Evolutionary conservation across 116 monocot species (phyloP), one percentile per base, ranked within the genome.

Genomic region (Posidonia oceanica): DNA sequence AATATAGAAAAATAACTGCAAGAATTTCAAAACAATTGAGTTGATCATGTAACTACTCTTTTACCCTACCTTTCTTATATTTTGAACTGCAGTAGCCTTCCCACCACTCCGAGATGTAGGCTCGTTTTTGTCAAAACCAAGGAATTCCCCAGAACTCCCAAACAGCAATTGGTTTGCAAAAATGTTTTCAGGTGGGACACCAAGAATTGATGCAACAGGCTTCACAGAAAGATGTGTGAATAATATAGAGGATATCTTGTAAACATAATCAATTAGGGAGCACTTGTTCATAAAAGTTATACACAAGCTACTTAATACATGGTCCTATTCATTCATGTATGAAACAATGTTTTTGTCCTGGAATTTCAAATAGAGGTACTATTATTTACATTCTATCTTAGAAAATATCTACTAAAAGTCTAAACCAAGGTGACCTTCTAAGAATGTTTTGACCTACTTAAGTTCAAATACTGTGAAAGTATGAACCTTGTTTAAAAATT

Each of bases 81-180:
- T 76, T 74, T 84, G 85, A 48, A 97, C 92, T 64, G 97, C 97
- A 57, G 59, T 72, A 70, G 97, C 93, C 75, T 97, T 97, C 52
- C 97, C 97, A 63, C 97, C 92, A 78, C 93, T 89, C 63, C 85
- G 77, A 16, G 93, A 97, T 60, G 97, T 97, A 68, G 87, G 87
- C 61, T 96, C 96, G 3, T 75, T 72, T 15, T 68, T 20, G 61
- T 96, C 96, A 86, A 96, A 96, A 54, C 96, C 96, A 75, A 84
- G 59, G 65, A 92, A 97, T 39, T 92, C 92, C 14, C 97, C 97
- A 44, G 85, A 80, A 38, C 66, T 76, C 40, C 83, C 86, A 79
- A 97, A 97, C 37, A 89, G 66, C 16, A 97, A 77, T 72, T 85
- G 86, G 82, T 97, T 97, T 75, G 97, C 97, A 78, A 79, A 92